A percentile compares a stretch with the other conserved stretches of the same genome.
These are phyloP conservation scores for Funneliformis caledonium DNA, from an alignment of 371 early-diverging fungal species.

Conservation along the genomic window DNA sequence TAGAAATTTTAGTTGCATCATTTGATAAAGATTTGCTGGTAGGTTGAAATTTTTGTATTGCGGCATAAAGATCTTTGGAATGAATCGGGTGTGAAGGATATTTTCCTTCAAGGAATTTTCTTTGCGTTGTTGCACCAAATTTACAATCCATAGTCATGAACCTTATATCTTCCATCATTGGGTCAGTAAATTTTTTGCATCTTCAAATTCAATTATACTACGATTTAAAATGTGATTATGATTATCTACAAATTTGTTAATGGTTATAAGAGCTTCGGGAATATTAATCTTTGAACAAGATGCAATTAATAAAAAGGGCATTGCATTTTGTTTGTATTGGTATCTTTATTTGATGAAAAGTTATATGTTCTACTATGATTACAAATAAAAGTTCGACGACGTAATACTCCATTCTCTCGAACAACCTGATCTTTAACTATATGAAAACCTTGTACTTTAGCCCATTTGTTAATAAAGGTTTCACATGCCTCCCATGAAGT, in stretches of 20 bases:
- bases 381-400: not conserved
- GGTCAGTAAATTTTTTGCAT: not conserved
- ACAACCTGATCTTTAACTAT: not conserved
- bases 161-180: not conserved
- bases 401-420: not conserved
- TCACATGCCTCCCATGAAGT: not conserved
- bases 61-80: not conserved
- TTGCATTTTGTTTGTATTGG: not conserved
- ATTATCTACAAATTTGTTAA: not conserved
- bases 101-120: conserved; percentile 4
- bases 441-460: conserved; percentile 5
- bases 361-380: not conserved
- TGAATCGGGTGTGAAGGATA: not conserved
- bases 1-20: not conserved
- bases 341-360: not conserved
- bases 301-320: not conserved
- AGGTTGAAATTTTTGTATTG: not conserved
- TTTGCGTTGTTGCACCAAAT: not conserved
- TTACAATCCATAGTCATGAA: conserved; percentile 1
- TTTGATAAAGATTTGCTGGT: conserved; percentile 4
- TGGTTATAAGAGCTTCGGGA: not conserved
- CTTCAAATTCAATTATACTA: not conserved
- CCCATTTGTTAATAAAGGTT: not conserved
- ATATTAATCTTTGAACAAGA: conserved; percentile 10
- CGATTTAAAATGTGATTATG: not conserved